These are phyloP conservation scores for Fusarium pseudoanthophilum DNA, from an alignment of 2,329 filamentous ascomycete species.

Conservation along the genomic window DNA sequence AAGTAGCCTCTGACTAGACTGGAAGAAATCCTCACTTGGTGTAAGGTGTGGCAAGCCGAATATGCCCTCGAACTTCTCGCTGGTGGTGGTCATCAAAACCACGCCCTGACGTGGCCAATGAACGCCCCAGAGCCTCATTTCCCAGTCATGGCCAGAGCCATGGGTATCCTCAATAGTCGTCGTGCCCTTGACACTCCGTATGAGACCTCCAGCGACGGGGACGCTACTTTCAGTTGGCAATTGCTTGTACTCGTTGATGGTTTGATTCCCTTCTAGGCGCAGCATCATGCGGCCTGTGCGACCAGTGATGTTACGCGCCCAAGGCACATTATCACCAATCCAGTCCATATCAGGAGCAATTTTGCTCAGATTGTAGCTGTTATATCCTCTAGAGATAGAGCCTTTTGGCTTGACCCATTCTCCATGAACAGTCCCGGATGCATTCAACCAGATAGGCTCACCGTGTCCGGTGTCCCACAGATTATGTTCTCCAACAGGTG, in stretches of 20 bases:
- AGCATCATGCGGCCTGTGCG: constrained; percentile 74
- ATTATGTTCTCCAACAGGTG: constrained; percentile 55
- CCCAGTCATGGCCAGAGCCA: constrained; percentile 76
- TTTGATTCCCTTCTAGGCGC: constrained; percentile 68
- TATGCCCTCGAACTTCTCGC: constrained; percentile 92
- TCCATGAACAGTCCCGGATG: constrained; percentile 81
- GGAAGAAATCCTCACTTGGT: constrained; percentile 66
- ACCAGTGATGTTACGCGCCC: constrained; percentile 85
- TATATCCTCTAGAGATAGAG: constrained; percentile 58
- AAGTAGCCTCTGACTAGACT: constrained; percentile 71
- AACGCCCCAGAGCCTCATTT: constrained; percentile 82
- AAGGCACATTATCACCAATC: constrained; percentile 66
- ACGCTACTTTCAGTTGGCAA: constrained; percentile 47
- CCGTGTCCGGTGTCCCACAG: constrained; percentile 53
- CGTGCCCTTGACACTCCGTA: constrained; percentile 75
- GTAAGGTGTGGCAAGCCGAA: constrained; percentile 89
- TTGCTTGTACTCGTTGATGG: constrained; percentile 58
- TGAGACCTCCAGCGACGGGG: constrained; percentile 60
- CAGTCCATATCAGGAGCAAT: constrained; percentile 75
- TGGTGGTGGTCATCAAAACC: constrained; percentile 86
- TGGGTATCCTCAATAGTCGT: constrained; percentile 77
- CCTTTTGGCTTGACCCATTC: constrained; percentile 73
- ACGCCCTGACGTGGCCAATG: constrained; percentile 87
- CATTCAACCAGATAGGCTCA: constrained; percentile 75
- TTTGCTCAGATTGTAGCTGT: constrained; percentile 70